Base-by-base conservation (phyloP, 2,329 filamentous ascomycete genomes). In the Pezicula neosporulosa region DNA sequence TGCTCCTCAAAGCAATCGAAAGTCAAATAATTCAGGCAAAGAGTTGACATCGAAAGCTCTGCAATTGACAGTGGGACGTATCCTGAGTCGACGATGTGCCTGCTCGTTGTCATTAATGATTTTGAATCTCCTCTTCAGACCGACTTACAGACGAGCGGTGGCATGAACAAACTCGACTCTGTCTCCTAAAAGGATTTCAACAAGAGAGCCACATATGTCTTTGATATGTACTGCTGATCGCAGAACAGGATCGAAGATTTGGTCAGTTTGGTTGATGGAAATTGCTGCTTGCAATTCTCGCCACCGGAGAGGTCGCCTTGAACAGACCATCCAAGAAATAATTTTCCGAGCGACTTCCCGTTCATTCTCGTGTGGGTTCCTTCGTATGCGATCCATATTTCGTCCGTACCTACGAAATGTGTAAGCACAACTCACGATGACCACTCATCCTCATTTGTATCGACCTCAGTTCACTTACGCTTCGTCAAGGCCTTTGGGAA, bases 251-350 rank as follows among this genome's bases (percentile, higher is more conserved):
- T 70, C 60, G 2, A 73, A 52, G 1, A 24, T 48, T 48, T 61
- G 49, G 3, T 59, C 39, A 2, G 64, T 59, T 2, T 65, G 10
- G 47, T 70, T 51, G 16, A 72, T 67, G 2, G 70, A 66, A 19
- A 67, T 60, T 28, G 67, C 63, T 6, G 54, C 63, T 63, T 74
- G 72, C n/a, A 74, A 66, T 52, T 74, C 72, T 43, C 67, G 61
- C 70, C 67, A 70, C 47, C 67, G 69, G 12, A 74, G 56, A 1
- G 72, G 62, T 15, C 70, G 56, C 51, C 67, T 70, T 4, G 68
- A 66, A 53, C 66, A 72, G 4, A 67, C 63, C 9, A 74, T 60
- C 70, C 69, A 74, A 1, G 68, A 65, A 9, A 75, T 54, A 6
- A 75, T 48, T 56, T 47, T 56, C 3, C 38, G 36, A 6, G 48